Evolutionary conservation across 176 grass and related monocot species (phyloP), one percentile per base, ranked within the genome.

Genomic region (Carex scoparia): DNA sequence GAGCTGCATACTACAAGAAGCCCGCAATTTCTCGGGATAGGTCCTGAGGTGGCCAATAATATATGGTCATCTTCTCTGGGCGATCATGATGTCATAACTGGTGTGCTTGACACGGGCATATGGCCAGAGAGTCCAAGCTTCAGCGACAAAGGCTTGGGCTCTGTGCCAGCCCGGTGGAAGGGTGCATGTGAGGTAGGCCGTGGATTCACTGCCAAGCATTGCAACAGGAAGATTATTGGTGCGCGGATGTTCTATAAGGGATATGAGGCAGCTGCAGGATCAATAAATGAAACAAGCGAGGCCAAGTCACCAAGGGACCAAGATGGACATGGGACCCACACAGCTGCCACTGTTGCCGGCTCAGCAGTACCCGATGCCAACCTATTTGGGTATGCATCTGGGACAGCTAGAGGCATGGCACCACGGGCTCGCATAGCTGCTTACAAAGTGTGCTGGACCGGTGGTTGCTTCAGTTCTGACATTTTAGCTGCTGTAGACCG

Each of bases 391-490:
- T 99, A 96, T 85, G 97, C 96, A 46, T 1, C 71, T 27, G 96
- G 96, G 73, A 92, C 92, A 11, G 96, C 97, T 13, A 90, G 91
- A 0, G 97, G 97, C 67, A 99, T 99, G 97, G 93, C 91, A 84
- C 97, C 97, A 65, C 87, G 88, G 44, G 93, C 97, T 1, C 93
- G 97, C 80, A 85, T 96, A 61, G 97, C 97, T 2, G 91, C 87
- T 3, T 99, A 99, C 88, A 99, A 99, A 89, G 97, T 99, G 70
- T 99, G 97, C 91, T 99, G 97, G 97, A 78, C 84, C 12, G 91
- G 97, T 40, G 97, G 93, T 10, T 99, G 97, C 93, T 96, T 99
- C 88, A 99, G 93, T 91, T 99, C 97, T 76, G 97, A 99, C 88
- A 99, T 99, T 80, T 87, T 99, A 67, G 97, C 93, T 3, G 97